Conservation (phyloP, 2,329 filamentous ascomycete species). For the Neofusicoccum ribis region DNA sequence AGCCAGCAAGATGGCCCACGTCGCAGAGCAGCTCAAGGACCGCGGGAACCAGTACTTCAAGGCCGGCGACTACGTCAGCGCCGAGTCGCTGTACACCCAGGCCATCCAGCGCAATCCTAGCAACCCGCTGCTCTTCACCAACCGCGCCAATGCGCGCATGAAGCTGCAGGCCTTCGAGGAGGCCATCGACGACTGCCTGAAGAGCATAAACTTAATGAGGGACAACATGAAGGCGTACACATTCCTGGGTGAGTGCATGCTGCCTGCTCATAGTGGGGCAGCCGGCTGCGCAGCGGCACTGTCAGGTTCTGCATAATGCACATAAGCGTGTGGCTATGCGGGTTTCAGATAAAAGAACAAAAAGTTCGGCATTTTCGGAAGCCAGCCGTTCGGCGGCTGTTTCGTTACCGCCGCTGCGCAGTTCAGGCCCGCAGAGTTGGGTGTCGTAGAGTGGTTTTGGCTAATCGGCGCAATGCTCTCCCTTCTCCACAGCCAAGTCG, state of each 20-base stretch:
- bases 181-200: conserved; percentile 74
- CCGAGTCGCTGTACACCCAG: conserved; percentile 71
- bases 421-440: background rate
- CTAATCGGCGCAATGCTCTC: background rate
- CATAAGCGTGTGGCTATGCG: background rate
- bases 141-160: conserved; percentile 80
- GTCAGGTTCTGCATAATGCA: too few relatives aligned
- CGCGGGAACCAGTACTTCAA: conserved; percentile 66
- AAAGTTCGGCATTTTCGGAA: background rate
- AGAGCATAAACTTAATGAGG: conserved; percentile 68
- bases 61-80: conserved; percentile 62
- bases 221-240: conserved; percentile 78
- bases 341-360: background rate
- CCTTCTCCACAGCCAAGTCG: conserved; percentile 62
- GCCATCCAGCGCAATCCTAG: conserved; percentile 77
- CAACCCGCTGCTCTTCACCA: conserved; percentile 82
- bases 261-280: too few relatives aligned
- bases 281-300: too few relatives aligned
- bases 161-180: conserved; percentile 72
- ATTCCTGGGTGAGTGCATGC: conserved; percentile 57
- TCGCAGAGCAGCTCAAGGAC: conserved; percentile 50
- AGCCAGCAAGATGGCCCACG: conserved; percentile 29
- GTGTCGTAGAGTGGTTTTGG: background rate
- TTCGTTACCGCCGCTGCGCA: too few relatives aligned
- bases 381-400: too few relatives aligned